Percentiles rank a stretch among this genome's conserved stretches.
Conservation (phyloP, 1,284 basidiomycete species). For the Naganishia liquefaciens region DNA sequence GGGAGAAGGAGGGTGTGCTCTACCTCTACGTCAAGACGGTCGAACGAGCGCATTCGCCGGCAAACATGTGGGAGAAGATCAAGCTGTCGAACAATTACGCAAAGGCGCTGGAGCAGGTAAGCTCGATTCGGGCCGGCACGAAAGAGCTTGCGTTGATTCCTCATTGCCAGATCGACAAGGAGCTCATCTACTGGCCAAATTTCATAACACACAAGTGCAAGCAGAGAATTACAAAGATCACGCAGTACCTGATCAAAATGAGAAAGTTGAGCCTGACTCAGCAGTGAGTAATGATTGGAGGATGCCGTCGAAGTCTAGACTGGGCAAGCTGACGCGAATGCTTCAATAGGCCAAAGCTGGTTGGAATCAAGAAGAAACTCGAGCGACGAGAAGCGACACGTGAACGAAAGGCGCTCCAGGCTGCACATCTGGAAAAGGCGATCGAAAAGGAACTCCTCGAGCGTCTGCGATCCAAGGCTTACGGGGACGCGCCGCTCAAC, state of each 20-base stretch:
- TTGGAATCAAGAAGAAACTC: conserved; percentile 96
- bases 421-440: conserved; percentile 87
- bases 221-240: conserved; percentile 97
- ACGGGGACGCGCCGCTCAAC: conserved; percentile 95
- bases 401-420: conserved; percentile 92
- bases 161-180: conserved; percentile 77
- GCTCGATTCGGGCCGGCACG: conserved; percentile 31
- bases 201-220: conserved; percentile 99
- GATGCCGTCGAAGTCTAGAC: not conserved
- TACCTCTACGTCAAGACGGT: conserved; percentile 99
- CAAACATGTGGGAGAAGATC: conserved; percentile 96
- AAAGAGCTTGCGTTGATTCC: not conserved
- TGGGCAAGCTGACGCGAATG: not conserved
- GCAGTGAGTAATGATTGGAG: conserved; percentile 64
- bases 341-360: conserved; percentile 75
- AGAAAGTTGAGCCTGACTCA: conserved; percentile 82
- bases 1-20: conserved; percentile 87
- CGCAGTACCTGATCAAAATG: conserved; percentile 99
- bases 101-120: conserved; percentile 88
- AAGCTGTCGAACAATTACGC: conserved; percentile 91
- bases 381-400: conserved; percentile 90
- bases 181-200: conserved; percentile 96
- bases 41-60: conserved; percentile 92
- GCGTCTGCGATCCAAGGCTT: conserved; percentile 91
- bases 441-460: conserved; percentile 97